Evolutionary conservation across 106 monocot species (phyloP), one percentile per base, ranked within the genome.

Genomic region (Allium cepa): DNA sequence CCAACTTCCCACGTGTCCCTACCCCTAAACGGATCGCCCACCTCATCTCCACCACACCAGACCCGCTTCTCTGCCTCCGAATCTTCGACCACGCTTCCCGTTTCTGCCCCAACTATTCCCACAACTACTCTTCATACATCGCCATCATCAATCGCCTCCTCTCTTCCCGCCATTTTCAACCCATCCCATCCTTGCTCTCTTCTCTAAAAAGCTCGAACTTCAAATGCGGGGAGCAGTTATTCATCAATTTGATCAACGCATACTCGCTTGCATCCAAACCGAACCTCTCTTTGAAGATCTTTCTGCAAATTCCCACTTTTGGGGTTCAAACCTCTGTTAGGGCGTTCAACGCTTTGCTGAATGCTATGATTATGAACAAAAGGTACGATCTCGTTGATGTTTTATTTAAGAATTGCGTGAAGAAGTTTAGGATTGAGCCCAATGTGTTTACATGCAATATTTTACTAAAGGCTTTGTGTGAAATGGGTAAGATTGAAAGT

Each of bases 391-490:
- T 91, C 60, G 91, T 76, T 62, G 69, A 78, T 9, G 49, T 66
- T 10, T 84, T 95, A 27, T 95, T 95, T 80, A 69, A 56, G 56
- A 66, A 69, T 56, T 83, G 66, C 61, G 59, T 16, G 1, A 14
- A 50, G 6, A 84, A 80, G 62, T 88, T 95, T 47, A 72, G 72
- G 4, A 81, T 91, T 56, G 12, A 63, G 10, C 94, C 88, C 61
- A 91, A 95, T 59, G 85, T 95, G 58, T 81, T 57, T 71, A 69
- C 91, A 8, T 86, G 79, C 66, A 95, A 91, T 69, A 88, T 95
- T 56, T 57, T 91, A 4, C 22, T 95, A 46, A 88, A 88, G 60
- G 91, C 88, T 3, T 52, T 96, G 9, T 86, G 83, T 57, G 60
- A 76, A 36, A 10, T 86, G 18, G 79, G 71, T 1, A 68, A 88